A percentile compares a stretch with the other conserved stretches of the same genome.
Evolutionary conservation across 2,329 filamentous ascomycete species (phyloP).

Genomic region (Fusarium coicis): DNA sequence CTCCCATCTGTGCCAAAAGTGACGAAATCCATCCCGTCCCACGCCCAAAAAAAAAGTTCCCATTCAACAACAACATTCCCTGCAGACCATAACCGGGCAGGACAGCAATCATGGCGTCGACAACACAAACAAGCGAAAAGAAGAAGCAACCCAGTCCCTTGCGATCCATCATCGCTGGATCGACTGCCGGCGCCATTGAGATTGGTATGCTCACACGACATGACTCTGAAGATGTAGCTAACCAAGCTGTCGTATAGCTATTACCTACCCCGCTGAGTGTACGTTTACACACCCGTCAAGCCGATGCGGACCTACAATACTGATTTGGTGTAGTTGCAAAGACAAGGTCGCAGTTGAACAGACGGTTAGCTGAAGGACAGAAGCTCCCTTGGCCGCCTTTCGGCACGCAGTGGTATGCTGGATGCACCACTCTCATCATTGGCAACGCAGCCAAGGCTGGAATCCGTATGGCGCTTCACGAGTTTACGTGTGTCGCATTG

Average conservation of each 20-base stretch:
- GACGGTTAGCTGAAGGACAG: conserved; percentile 79
- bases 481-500: no score
- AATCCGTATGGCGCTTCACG: conserved; percentile 72
- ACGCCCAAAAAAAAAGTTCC: conserved; percentile 31
- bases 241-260: conserved; percentile 59
- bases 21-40: conserved; percentile 40
- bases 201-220: conserved; percentile 70
- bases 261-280: conserved; percentile 96
- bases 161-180: conserved; percentile 91
- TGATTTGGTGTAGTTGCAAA: conserved; percentile 76
- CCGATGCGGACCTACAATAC: background rate
- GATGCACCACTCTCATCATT: conserved; percentile 95
- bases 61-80: background rate
- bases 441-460: conserved; percentile 97
- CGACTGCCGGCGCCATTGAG: conserved; percentile 93
- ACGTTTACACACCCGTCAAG: conserved; percentile 48
- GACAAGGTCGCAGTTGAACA: conserved; percentile 93
- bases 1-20: conserved; percentile 27
- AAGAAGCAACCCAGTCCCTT: conserved; percentile 75
- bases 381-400: conserved; percentile 97
- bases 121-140: conserved; percentile 44
- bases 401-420: conserved; percentile 94
- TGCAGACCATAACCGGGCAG: conserved; percentile 10
- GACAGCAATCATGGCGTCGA: conserved; percentile 43
- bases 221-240: conserved; percentile 7